Evolutionary conservation across 192 early-diverging fungal species (phyloP), one percentile per base, ranked within the genome.

Genomic region (Backusella westeae): DNA sequence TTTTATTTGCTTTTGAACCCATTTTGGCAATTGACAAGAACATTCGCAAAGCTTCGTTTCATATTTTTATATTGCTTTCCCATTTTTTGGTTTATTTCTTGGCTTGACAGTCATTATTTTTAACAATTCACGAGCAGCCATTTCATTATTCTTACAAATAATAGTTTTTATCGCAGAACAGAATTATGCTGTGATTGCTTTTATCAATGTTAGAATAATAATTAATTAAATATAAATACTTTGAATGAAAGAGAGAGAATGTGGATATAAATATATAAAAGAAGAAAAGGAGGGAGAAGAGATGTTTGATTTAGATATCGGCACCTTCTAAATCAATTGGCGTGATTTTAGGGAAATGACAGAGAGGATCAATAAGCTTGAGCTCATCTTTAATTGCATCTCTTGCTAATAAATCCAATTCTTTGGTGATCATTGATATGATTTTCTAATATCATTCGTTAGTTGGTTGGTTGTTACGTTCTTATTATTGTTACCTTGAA

Each of bases 301-400:
- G 5, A 53, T 53, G 19, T 0, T 29, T 63, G 56, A 72, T 32
- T 74, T 63, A 74, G 6, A 38, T 39, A 38, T 74, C 72, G 23
- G 52, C 52, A 15, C 72, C 72, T 65, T 80, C 79, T 38, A 80
- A 76, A 23, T 80, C 79, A 72, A 80, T 80, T n/a, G 79, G 79
- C 4, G 79, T 66, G 29, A 80, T 69, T 46, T 80, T 80, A 65
- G 67, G 73, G 15, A 72, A 77, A 26, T 42, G 49, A 3, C 75
- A 76, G 29, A 91, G 80, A 15, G 90, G 89, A 77, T 91, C 90
- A 71, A 90, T 85, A 0, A 79, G 46, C 53, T 85, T 82, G 52
- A 92, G 83, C 71, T 92, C 90, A 34, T 89, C 85, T 42, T 87
- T 89, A 35, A 92, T 87, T 0, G 83, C 81, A 78, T 90, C 88